phyloP scores from a whole-genome alignment of 192 early-diverging fungal species.

The Coemansia sp. region DNA sequence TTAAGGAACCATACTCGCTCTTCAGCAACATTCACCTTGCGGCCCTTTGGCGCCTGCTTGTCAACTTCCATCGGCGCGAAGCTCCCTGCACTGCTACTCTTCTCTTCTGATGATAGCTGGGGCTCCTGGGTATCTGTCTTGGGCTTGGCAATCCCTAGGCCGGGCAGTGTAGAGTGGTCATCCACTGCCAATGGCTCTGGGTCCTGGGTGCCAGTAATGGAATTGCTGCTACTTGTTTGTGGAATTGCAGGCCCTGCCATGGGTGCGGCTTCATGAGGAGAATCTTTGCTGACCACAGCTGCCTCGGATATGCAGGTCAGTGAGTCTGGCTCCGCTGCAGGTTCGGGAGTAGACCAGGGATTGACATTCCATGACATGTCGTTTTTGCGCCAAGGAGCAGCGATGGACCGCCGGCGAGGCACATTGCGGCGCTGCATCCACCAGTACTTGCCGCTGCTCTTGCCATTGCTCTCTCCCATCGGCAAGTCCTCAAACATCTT shows the following conservation, averaged over 20 bases:
- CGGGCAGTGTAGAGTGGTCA: constrained; percentile 1
- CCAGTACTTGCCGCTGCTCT: constrained; percentile 30
- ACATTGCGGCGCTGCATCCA: constrained; percentile 50
- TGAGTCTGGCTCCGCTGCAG: constrained; percentile 10
- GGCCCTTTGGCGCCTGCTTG: background rate
- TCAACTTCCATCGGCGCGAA: constrained; percentile 10
- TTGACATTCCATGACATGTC: constrained; percentile 54
- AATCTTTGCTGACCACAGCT: constrained; percentile 19
- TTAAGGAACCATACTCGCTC: constrained; percentile 48
- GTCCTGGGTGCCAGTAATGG: background rate
- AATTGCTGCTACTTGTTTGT: background rate
- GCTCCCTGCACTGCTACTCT: background rate
- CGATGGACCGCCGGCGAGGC: constrained; percentile 48
- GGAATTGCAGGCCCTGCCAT: background rate
- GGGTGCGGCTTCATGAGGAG: constrained; percentile 4
- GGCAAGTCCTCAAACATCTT: constrained; percentile 50
- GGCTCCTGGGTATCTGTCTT: background rate
- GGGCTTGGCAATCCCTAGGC: constrained; percentile 7
- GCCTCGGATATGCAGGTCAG: constrained; percentile 39
- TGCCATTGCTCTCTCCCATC: constrained; percentile 10
- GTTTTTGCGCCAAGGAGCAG: constrained; percentile 49
- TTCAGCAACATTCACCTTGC: constrained; percentile 40
- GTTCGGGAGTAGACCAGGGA: constrained; percentile 22
- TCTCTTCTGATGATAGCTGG: background rate
- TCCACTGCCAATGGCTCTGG: background rate